Conservation (phyloP, 345 rosid species). For the Linum lewisii region DNA sequence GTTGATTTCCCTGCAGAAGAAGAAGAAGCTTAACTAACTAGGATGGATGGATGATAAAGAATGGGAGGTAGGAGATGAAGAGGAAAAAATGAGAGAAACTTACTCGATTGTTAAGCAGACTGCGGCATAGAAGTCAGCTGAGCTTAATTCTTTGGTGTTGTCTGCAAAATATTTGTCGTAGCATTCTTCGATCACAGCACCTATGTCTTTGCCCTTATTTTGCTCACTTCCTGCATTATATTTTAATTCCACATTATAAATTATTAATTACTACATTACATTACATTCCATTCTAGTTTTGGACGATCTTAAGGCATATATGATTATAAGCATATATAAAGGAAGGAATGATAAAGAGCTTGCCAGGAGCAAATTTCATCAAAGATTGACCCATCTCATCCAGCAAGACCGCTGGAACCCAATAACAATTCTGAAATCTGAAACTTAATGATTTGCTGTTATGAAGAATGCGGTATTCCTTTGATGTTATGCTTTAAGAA, state of each 20-base stretch:
- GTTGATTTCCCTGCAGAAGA: slow-evolving; percentile 44
- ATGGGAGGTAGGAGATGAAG: not conserved
- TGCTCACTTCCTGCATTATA: slow-evolving; percentile 32
- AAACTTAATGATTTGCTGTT: not conserved
- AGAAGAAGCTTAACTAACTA: not conserved
- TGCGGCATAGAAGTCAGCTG: slow-evolving; percentile 35
- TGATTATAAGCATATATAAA: too few relatives aligned
- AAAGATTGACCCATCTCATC: slow-evolving; percentile 18
- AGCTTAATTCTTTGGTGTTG: slow-evolving; percentile 8
- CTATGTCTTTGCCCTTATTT: slow-evolving; percentile 35
- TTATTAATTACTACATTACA: not conserved
- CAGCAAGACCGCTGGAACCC: not conserved
- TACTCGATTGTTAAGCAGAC: slow-evolving; percentile 30
- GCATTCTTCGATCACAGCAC: slow-evolving; percentile 22
- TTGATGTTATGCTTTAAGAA: too few relatives aligned
- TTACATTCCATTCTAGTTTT: too few relatives aligned
- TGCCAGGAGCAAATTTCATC: slow-evolving; percentile 14
- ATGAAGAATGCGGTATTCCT: not conserved
- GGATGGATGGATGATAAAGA: not conserved
- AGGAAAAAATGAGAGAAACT: not conserved
- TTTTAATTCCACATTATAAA: too few relatives aligned
- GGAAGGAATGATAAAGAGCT: too few relatives aligned
- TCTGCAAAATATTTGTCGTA: slow-evolving; percentile 28
- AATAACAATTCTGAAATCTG: not conserved
- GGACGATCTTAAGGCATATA: too few relatives aligned